Evolutionary conservation across 352 stramenopile genomes (phyloP).

Genomic region (Phytophthora crassamura): DNA sequence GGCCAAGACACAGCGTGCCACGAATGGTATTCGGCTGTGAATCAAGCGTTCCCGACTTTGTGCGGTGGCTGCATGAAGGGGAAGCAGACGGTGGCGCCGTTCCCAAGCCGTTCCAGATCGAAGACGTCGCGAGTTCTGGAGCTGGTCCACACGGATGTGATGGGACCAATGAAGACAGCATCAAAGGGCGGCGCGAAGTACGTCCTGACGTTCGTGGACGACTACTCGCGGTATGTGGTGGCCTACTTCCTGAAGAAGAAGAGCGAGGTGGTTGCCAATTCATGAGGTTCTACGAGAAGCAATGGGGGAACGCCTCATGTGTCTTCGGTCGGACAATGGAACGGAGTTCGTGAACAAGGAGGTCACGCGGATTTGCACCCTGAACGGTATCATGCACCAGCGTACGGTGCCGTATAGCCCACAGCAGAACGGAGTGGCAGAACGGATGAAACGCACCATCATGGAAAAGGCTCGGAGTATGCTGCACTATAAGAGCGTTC

Average conservation of each 20-base stretch:
- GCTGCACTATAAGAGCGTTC: conserved; percentile 22
- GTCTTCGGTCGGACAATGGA: conserved; percentile 30
- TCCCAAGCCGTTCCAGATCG: background rate
- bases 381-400: conserved; percentile 18
- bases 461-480: conserved; percentile 35
- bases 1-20: conserved; percentile 6
- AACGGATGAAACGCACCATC: conserved; percentile 24
- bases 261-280: conserved; percentile 18
- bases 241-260: conserved; percentile 23
- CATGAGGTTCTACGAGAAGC: conserved; percentile 14
- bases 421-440: conserved; percentile 18
- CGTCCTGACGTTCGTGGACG: conserved; percentile 7
- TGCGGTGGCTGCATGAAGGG: conserved; percentile 20
- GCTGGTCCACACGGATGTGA: conserved; percentile 18
- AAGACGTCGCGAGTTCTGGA: conserved; percentile 11
- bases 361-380: background rate
- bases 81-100: conserved; percentile 14
- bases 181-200: conserved; percentile 9
- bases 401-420: conserved; percentile 2
- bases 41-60: background rate
- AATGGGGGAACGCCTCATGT: conserved; percentile 13
- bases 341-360: conserved; percentile 21
- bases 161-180: conserved; percentile 5
- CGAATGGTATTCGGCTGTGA: conserved; percentile 5
- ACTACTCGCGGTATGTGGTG: conserved; percentile 10